Percentiles rank a stretch among this genome's conserved stretches.
These are phyloP conservation scores for Penicillium diatomitis DNA, from an alignment of 495 filamentous ascomycete species.

Conservation along the genomic window DNA sequence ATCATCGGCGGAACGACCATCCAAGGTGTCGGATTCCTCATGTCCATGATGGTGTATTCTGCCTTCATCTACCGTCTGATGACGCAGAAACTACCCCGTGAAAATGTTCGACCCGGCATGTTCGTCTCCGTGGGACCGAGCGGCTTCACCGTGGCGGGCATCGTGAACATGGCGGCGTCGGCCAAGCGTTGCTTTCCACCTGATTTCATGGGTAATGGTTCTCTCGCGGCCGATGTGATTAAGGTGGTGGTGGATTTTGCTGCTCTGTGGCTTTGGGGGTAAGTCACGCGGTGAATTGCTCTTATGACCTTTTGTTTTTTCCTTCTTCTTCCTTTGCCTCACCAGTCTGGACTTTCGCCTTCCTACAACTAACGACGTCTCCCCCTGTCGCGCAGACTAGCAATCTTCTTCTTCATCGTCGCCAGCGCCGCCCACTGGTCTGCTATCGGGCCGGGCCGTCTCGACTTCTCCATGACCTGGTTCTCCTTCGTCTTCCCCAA, in stretches of 20 bases:
- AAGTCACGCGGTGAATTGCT: conserved; percentile 4
- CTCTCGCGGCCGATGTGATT: conserved; percentile 44
- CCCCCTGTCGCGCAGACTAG: conserved; percentile 36
- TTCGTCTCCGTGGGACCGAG: conserved; percentile 76
- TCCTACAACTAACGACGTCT: conserved; percentile 3
- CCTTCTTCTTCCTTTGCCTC: neutral
- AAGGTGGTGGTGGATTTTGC: conserved; percentile 49
- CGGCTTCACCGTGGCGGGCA: conserved; percentile 67
- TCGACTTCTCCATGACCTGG: conserved; percentile 82
- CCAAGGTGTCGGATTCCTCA: conserved; percentile 78
- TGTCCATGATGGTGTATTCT: conserved; percentile 77
- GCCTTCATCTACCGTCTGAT: conserved; percentile 84
- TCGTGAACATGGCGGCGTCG: conserved; percentile 49
- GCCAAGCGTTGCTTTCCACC: conserved; percentile 35
- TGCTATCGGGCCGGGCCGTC: conserved; percentile 50
- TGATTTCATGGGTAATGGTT: conserved; percentile 52
- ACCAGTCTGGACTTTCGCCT: too few relatives aligned
- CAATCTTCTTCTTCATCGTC: conserved; percentile 81
- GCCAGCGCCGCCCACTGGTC: conserved; percentile 67
- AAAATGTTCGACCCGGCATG: conserved; percentile 69
- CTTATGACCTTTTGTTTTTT: neutral
- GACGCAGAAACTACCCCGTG: conserved; percentile 80
- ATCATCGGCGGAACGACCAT: conserved; percentile 63
- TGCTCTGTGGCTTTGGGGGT: conserved; percentile 77
- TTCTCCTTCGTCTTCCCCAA: conserved; percentile 85